Evolutionary conservation across 1,139 yeast genomes (phyloP), one percentile per base, ranked within the genome.

Genomic region (Taiozyma onychis): DNA sequence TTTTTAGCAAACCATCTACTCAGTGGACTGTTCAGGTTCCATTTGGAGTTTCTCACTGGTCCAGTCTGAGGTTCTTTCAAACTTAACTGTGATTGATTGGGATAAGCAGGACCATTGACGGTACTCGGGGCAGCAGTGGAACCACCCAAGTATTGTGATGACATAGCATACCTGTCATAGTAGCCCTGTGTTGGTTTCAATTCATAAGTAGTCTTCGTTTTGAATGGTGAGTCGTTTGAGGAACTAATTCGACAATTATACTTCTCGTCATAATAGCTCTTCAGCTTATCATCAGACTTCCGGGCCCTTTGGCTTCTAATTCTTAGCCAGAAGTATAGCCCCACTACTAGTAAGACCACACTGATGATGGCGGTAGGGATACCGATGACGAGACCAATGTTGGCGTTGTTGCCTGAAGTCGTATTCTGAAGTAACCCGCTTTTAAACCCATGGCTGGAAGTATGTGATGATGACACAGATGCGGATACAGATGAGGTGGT

Each of bases 1-100:
- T 51, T 56, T 39, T 55, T 57, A 10, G 49, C 53, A 46, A 61
- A 61, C 63, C 63, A 61, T 42, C 48, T 58, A 27, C 62, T 58
- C 41, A 61, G 43, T 10, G 65, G 65, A 1, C 63, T 57, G 45
- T 53, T 57, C 44, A 60, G 34, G 39, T 50, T 54, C 60, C 63
- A 59, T n/a, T 51, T 59, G 2, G 60, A 50, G 34, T 42, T 45
- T 37, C 41, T 37, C 7, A 49, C 48, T 1, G 48, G 46, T 3
- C 51, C 56, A 2, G 48, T 44, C 6, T 42, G 54, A 2, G 59
- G 56, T 10, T 54, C 55, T 41, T 58, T 56, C 32, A 58, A 43
- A 21, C 62, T 57, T 9, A 48, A 32, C 41, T 55, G 56, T 3
- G 62, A 59, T 39, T 45, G 47, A 43, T 48, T 48, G 13, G 28